Evolutionary conservation across 2,329 filamentous ascomycete genomes (phyloP).

Genomic region (Alternaria rosae): DNA sequence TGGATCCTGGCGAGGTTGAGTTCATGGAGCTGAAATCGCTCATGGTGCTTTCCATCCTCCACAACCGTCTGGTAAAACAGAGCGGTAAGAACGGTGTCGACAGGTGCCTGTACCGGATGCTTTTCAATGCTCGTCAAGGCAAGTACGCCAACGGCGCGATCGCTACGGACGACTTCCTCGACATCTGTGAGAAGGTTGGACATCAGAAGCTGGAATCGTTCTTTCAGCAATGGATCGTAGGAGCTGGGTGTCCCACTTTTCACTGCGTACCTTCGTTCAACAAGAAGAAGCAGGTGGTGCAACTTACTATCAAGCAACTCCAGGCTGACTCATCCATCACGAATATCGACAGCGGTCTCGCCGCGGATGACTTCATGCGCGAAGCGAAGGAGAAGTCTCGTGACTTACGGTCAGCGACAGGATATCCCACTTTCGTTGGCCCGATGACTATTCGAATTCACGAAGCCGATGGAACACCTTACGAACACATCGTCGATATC

Average conservation of each 20-base stretch:
- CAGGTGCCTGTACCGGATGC: constrained; percentile 83
- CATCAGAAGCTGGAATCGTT: constrained; percentile 88
- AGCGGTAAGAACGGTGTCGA: constrained; percentile 84
- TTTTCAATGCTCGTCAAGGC: constrained; percentile 85
- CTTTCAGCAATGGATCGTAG: constrained; percentile 91
- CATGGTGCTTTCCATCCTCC: constrained; percentile 90
- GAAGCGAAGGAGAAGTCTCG: constrained; percentile 81
- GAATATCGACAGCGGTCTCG: constrained; percentile 55
- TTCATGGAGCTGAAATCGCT: constrained; percentile 92
- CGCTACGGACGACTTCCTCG: constrained; percentile 78
- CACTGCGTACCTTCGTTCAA: constrained; percentile 90
- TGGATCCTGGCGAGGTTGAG: constrained; percentile 85
- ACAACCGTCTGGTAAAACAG: constrained; percentile 87
- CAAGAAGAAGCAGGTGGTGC: constrained; percentile 94
- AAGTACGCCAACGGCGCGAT: constrained; percentile 75
- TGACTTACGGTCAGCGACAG: constrained; percentile 71
- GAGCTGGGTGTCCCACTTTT: constrained; percentile 88
- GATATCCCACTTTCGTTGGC: constrained; percentile 86
- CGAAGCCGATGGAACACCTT: constrained; percentile 96
- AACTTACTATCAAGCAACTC: constrained; percentile 82
- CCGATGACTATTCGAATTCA: constrained; percentile 98
- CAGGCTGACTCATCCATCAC: constrained; percentile 41
- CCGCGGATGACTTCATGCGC: constrained; percentile 79
- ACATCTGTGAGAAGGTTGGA: constrained; percentile 85
- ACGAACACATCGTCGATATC: constrained; percentile 97